Percentiles rank a stretch among this genome's conserved stretches.
Conservation (phyloP, 768 basidiomycete genomes). For the Termitomyces sp. region DNA sequence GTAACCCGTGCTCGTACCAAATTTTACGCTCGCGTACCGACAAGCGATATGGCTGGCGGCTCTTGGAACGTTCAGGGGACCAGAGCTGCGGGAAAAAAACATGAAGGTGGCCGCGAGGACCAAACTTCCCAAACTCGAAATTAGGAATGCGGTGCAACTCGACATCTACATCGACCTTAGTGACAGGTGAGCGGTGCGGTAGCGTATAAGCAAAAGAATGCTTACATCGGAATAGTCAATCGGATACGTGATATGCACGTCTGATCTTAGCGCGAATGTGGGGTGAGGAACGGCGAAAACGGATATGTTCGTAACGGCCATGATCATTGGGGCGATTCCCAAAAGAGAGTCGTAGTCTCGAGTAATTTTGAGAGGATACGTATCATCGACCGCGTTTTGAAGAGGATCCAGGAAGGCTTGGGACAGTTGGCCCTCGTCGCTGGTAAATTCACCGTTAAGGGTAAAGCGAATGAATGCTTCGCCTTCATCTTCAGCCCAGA, state of each 20-base stretch:
- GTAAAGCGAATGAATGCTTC: neutral
- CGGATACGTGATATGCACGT: neutral
- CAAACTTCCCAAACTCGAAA: conserved; percentile 21
- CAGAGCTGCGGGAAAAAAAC: conserved; percentile 23
- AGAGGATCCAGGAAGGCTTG: neutral
- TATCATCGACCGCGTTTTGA: neutral
- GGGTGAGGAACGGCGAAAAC: neutral
- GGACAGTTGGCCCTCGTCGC: neutral
- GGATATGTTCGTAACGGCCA: conserved; percentile 2
- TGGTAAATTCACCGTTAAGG: neutral
- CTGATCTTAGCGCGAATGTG: neutral
- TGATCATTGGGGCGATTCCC: conserved; percentile 10
- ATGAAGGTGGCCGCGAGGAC: conserved; percentile 12
- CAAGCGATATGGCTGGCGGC: neutral
- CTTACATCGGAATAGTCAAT: neutral
- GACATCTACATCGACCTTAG: accelerated
- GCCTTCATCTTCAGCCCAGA: neutral
- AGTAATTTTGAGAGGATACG: neutral
- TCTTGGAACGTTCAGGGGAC: neutral
- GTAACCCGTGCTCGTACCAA: conserved; percentile 21
- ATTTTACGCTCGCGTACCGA: conserved; percentile 3
- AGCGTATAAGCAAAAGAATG: too few species aligned
- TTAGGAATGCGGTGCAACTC: conserved; percentile 23
- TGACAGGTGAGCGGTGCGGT: neutral
- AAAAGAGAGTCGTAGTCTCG: conserved; percentile 19